phyloP scores from a whole-genome alignment of 352 stramenopile species.

The Globisporangium paddicum region DNA sequence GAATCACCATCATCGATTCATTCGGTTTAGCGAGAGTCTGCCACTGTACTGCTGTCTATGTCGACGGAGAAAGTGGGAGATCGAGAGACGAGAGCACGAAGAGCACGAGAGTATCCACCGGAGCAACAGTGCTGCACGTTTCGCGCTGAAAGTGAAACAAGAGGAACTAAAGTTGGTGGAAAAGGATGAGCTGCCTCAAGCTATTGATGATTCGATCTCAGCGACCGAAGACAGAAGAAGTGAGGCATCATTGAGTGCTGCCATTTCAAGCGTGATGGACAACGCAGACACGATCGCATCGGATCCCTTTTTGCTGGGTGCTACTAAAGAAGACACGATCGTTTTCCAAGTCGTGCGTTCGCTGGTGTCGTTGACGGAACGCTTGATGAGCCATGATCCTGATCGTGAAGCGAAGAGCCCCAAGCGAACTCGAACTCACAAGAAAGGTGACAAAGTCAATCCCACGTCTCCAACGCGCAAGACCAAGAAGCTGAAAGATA shows the following conservation, averaged over 20 bases:
- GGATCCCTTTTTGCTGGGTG: not conserved
- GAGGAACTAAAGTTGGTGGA: conserved; percentile 34
- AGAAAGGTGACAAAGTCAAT: not conserved
- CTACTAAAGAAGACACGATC: conserved; percentile 6
- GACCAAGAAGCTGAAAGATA: conserved; percentile 11
- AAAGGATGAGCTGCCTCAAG: conserved; percentile 1
- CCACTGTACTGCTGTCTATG: conserved; percentile 62
- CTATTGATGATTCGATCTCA: not conserved
- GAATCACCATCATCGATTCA: conserved; percentile 63
- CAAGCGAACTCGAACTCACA: conserved; percentile 3
- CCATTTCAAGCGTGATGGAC: not conserved
- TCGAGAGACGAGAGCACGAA: conserved; percentile 37
- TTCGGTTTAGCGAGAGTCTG: conserved; percentile 23
- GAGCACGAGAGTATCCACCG: conserved; percentile 42
- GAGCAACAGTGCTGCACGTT: conserved; percentile 26
- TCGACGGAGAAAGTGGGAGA: conserved; percentile 55
- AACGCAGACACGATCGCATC: not conserved
- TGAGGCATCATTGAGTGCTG: not conserved
- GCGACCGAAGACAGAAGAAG: not conserved
- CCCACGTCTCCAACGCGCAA: not conserved
- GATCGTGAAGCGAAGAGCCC: not conserved
- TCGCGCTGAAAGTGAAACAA: conserved; percentile 33
- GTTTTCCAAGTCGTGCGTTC: conserved; percentile 15
- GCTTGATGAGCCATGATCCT: not conserved
- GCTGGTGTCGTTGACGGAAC: conserved; percentile 14